phyloP scores from a whole-genome alignment of 352 stramenopile species.

The Saprolegnia diclina region DNA sequence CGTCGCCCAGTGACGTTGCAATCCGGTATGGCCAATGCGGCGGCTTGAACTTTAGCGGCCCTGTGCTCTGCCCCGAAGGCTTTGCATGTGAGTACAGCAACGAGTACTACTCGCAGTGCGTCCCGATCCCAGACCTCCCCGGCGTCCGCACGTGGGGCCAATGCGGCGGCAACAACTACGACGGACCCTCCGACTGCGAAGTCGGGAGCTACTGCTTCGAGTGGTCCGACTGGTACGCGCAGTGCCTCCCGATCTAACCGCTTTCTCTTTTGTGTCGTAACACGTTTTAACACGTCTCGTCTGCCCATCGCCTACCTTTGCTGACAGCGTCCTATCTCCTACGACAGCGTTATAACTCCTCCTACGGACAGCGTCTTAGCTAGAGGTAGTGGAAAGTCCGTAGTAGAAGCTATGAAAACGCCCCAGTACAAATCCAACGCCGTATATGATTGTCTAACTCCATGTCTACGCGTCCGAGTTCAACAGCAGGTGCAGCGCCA shows the following conservation, averaged over 20 bases:
- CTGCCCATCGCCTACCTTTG: too few species aligned
- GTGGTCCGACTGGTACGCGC: conserved; percentile 11
- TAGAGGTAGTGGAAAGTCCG: too few species aligned
- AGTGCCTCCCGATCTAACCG: conserved; percentile 14
- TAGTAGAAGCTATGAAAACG: too few species aligned
- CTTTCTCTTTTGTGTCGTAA: too few species aligned
- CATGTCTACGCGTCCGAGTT: conserved; percentile 14
- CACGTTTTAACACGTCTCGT: too few species aligned
- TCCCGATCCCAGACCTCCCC: conserved; percentile 21
- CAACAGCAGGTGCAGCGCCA: conserved; percentile 22
- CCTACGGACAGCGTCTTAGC: too few species aligned
- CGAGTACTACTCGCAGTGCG: conserved; percentile 23
- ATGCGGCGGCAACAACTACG: conserved; percentile 12
- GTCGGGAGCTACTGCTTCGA: background rate
- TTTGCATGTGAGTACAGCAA: conserved; percentile 1
- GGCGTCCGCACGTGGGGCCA: conserved; percentile 13
- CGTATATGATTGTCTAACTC: too few species aligned
- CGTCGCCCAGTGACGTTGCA: background rate
- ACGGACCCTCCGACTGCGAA: conserved; percentile 20
- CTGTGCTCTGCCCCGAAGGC: conserved; percentile 5
- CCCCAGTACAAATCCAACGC: too few species aligned
- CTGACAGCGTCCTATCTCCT: too few species aligned
- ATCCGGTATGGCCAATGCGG: conserved; percentile 24
- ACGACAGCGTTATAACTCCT: too few species aligned
- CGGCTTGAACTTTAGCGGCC: background rate